A percentile compares a stretch with the other conserved stretches of the same genome.
Evolutionary conservation across 164 flowering plant genomes (phyloP).

Genomic region (Piper longum): DNA sequence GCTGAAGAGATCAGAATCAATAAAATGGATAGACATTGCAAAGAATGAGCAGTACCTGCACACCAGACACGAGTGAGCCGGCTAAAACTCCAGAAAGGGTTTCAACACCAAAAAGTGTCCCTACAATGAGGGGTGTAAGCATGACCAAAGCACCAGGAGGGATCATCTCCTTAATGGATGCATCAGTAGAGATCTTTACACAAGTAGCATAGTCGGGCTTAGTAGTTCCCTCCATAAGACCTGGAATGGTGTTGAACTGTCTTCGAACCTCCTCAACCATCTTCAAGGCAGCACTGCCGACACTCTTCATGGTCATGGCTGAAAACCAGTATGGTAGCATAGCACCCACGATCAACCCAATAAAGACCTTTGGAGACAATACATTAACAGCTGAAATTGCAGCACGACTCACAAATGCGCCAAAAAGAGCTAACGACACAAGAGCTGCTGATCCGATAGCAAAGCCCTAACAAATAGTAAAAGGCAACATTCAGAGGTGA

Average conservation of each 20-base stretch:
- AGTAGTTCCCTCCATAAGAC: too few species aligned
- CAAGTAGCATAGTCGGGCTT: too few species aligned
- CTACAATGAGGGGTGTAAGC: too few species aligned
- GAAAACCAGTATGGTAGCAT: too few species aligned
- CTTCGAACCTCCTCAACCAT: slow-evolving; percentile 76
- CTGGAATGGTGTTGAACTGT: slow-evolving; percentile 50
- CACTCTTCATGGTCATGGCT: too few species aligned
- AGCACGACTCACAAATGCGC: slow-evolving; percentile 19
- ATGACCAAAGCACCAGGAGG: too few species aligned
- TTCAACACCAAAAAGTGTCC: slow-evolving; percentile 55
- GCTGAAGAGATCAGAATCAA: neutral
- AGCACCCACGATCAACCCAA: slow-evolving; percentile 65
- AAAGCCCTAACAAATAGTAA: slow-evolving; percentile 36
- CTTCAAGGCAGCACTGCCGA: too few species aligned
- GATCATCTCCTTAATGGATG: too few species aligned
- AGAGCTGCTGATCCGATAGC: slow-evolving; percentile 92
- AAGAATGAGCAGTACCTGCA: neutral
- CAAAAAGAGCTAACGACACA: slow-evolving; percentile 60
- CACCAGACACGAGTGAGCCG: slow-evolving; percentile 28
- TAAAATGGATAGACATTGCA: neutral
- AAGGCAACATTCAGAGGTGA: neutral
- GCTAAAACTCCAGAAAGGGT: slow-evolving; percentile 81
- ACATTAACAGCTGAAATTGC: slow-evolving; percentile 46
- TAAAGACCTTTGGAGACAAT: slow-evolving; percentile 59
- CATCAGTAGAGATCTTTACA: too few species aligned